Base-by-base conservation (phyloP, 2,329 filamentous ascomycete species). In the Botrytis porri region DNA sequence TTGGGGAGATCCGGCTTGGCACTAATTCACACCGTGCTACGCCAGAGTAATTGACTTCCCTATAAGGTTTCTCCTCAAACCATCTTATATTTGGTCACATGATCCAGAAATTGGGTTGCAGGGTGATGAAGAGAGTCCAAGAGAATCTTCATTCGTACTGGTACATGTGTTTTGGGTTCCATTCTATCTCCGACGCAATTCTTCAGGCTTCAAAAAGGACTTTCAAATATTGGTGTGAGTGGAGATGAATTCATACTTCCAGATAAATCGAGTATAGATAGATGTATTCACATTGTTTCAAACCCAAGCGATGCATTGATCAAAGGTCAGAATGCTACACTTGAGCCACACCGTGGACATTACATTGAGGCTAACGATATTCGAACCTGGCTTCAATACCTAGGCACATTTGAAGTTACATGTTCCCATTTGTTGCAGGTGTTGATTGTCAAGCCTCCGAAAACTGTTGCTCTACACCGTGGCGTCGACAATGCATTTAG, bases 1-100 rank as follows among this genome's bases (percentile, higher is more conserved):
- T 39, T 67, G 64, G 64, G 64, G 64, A 67, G 64, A 67, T 67
- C 64, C 64, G 64, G n/a, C 45, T 67, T 67, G 45, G 45, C 32
- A 39, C 45, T 29, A 8, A 29, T 41, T 39, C 51, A 29, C 51
- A 57, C 51, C n/a, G 51, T 57, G 3, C 51, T 29, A 32, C 51
- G n/a, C n/a, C 25, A 57, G 8, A 32, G 51, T 29, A 16, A 29
- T 57, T 57, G 51, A 29, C n/a, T 57, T 57, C n/a, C 51, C 18
- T 18, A 29, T 29, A 57, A 57, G 51, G 16, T 57, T 54, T 57
- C 51, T 57, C 51, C 51, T 29, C 1, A 2, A 57, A 14, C 51
- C 51, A 29, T 4, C n/a, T 3, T 57, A n/a, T 29, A 3, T 18
- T 9, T 29, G 51, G n/a, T 57, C 51, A 57, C 51, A 57, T 57